These are phyloP conservation scores for Porphyrellus cyaneotinctus DNA, from an alignment of 768 basidiomycete species.

Conservation along the genomic window DNA sequence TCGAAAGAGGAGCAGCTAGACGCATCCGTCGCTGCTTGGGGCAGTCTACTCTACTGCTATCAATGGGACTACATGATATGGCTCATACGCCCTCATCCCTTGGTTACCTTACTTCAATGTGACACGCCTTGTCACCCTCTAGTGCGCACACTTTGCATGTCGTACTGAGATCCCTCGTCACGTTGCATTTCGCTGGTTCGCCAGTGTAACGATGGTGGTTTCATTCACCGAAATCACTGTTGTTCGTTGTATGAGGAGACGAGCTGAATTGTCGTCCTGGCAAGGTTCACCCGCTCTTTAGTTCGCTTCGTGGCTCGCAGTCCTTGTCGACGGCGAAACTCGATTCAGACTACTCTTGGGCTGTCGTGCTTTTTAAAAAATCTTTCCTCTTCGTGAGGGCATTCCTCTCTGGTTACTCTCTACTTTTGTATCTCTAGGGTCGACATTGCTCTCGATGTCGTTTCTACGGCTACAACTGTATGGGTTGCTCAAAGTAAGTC, in stretches of 20 bases:
- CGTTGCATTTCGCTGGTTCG: constrained; percentile 9
- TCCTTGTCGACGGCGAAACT: constrained; percentile 22
- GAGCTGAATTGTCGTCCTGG: neutral
- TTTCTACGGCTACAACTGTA: constrained; percentile 2
- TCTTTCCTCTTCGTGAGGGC: constrained; percentile 18
- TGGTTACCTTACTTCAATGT: neutral
- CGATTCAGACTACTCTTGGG: constrained; percentile 35
- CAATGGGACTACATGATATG: neutral
- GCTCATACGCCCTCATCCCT: neutral
- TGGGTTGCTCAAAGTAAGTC: neutral
- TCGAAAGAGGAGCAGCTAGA: constrained; percentile 3
- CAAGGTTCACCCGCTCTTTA: constrained; percentile 14
- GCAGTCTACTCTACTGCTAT: no score
- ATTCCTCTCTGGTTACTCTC: neutral
- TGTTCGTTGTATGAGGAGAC: constrained; percentile 18
- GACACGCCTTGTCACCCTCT: constrained; percentile 8
- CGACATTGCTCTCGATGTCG: neutral
- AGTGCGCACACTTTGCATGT: neutral
- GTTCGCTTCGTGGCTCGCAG: constrained; percentile 28
- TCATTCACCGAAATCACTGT: neutral
- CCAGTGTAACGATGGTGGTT: constrained; percentile 4
- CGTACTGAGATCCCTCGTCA: neutral
- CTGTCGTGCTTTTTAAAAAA: constrained; percentile 20
- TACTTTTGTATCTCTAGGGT: constrained; percentile 1
- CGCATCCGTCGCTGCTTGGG: neutral